Evolutionary conservation across 805 yeast species (phyloP).

Genomic region (Candida khao-thaluensis): DNA sequence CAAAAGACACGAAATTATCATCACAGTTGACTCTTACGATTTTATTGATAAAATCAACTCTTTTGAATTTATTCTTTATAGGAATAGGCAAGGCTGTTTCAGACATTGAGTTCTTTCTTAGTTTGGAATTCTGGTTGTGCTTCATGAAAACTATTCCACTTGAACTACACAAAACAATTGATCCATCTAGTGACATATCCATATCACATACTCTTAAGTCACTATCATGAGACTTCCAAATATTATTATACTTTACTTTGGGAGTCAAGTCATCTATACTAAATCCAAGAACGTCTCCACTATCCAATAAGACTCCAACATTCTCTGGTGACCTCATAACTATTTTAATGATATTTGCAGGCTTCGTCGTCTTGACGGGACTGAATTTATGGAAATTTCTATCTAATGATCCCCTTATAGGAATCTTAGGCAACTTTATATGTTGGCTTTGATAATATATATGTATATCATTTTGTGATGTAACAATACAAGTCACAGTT

Average conservation of each 20-base stretch:
- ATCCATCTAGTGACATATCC: constrained; percentile 67
- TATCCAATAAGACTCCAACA: constrained; percentile 52
- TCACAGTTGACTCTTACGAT: constrained; percentile 67
- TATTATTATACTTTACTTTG: constrained; percentile 37
- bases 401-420: constrained; percentile 35
- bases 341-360: constrained; percentile 31
- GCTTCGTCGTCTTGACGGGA: constrained; percentile 50
- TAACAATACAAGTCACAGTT: constrained; percentile 63
- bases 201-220: constrained; percentile 64
- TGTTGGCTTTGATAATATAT: constrained; percentile 59
- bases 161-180: constrained; percentile 61
- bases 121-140: constrained; percentile 15
- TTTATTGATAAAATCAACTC: constrained; percentile 53
- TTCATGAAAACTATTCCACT: constrained; percentile 67
- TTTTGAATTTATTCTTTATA: constrained; percentile 49
- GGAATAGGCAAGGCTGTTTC: constrained; percentile 29
- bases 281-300: constrained; percentile 56
- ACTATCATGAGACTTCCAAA: constrained; percentile 64
- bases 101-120: constrained; percentile 32
- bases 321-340: constrained; percentile 38
- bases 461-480: constrained; percentile 58
- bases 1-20: constrained; percentile 61
- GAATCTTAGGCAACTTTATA: constrained; percentile 44
- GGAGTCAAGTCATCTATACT: constrained; percentile 20
- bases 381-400: constrained; percentile 53